phyloP scores from a whole-genome alignment of 768 basidiomycete species.

The Mycena galericulata region DNA sequence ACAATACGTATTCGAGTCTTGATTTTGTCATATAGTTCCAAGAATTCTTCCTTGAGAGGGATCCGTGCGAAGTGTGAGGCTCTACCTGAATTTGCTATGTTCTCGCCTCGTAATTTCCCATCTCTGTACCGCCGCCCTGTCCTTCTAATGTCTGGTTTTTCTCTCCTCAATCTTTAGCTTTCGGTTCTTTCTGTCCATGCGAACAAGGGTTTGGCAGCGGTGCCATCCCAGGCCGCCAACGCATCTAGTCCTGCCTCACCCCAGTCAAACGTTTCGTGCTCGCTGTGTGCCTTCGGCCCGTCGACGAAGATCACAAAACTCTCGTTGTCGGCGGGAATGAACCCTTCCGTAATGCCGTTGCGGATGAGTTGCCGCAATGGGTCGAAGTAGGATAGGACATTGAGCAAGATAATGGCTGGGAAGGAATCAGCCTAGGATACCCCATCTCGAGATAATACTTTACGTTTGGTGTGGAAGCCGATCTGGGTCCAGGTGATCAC shows the following conservation, averaged over 20 bases:
- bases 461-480: conserved; percentile 87
- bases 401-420: conserved; percentile 86
- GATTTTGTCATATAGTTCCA: too few relatives aligned
- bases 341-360: conserved; percentile 75
- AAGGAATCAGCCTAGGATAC: background rate
- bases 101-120: too few relatives aligned
- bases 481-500: conserved; percentile 96
- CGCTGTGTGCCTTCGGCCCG: conserved; percentile 63
- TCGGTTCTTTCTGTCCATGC: conserved; percentile 61
- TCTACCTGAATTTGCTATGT: too few relatives aligned
- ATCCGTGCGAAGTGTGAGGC: too few relatives aligned
- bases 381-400: conserved; percentile 86
- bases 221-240: conserved; percentile 68
- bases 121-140: too few relatives aligned
- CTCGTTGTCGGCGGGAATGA: conserved; percentile 75
- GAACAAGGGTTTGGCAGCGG: conserved; percentile 50
- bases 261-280: conserved; percentile 81
- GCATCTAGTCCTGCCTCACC: conserved; percentile 77
- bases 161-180: too few relatives aligned
- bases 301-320: conserved; percentile 81
- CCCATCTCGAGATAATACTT: conserved; percentile 33
- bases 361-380: conserved; percentile 81
- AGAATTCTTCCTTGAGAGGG: too few relatives aligned
- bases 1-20: too few relatives aligned
- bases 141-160: too few relatives aligned